These are phyloP conservation scores for Phytopythium cucurbitacearum DNA, from an alignment of 352 stramenopile genomes.

Conservation along the genomic window DNA sequence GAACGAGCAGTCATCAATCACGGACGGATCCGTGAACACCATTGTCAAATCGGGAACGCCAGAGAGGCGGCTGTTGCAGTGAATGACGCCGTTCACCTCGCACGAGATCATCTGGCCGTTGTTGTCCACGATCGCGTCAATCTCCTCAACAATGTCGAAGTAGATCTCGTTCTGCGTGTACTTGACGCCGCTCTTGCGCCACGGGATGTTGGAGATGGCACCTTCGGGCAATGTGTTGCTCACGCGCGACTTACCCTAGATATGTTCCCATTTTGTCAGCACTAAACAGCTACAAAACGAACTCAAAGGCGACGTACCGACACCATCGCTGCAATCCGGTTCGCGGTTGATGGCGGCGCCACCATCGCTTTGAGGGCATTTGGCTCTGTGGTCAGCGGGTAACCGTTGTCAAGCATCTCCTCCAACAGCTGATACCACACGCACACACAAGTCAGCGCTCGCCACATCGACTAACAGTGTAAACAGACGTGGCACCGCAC, in stretches of 20 bases:
- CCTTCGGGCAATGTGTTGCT: constrained; percentile 91
- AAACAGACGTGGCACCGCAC: constrained; percentile 17
- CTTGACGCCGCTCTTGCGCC: constrained; percentile 93
- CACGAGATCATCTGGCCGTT: constrained; percentile 90
- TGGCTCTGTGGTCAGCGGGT: constrained; percentile 95
- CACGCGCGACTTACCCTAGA: constrained; percentile 81
- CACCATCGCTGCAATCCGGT: constrained; percentile 84
- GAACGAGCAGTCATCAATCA: constrained; percentile 98
- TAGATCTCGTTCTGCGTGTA: constrained; percentile 99
- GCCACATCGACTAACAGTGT: not conserved
- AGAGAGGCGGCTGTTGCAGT: constrained; percentile 94
- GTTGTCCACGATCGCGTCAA: constrained; percentile 95
- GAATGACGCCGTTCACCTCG: constrained; percentile 94
- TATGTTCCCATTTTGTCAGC: not conserved
- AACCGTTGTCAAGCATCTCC: constrained; percentile 98
- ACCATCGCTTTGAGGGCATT: constrained; percentile 98
- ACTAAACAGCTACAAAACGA: not conserved
- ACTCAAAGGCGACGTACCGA: constrained; percentile 29
- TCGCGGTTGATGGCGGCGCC: constrained; percentile 91
- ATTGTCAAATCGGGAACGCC: constrained; percentile 97
- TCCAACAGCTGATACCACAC: constrained; percentile 68
- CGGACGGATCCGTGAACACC: constrained; percentile 93
- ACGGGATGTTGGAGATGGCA: constrained; percentile 95
- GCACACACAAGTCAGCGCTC: constrained; percentile 2
- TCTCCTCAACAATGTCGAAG: constrained; percentile 97